Percentiles rank a stretch among this genome's conserved stretches.
Conservation (phyloP, 2,329 filamentous ascomycete genomes). For the Colletotrichum sp. region DNA sequence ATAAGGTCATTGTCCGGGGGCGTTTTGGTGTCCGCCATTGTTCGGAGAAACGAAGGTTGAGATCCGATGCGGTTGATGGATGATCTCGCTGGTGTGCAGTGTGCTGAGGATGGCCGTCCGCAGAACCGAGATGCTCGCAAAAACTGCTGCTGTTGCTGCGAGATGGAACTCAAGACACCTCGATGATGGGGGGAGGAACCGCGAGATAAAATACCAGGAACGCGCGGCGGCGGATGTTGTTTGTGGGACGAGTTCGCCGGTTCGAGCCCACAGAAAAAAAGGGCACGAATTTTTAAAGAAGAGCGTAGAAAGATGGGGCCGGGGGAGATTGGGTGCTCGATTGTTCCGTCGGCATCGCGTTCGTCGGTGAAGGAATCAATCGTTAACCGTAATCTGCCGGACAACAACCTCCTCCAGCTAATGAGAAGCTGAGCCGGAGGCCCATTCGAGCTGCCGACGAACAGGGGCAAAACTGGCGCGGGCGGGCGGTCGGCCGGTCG, state of each 20-base stretch:
- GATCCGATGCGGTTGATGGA: not conserved
- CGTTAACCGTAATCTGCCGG: not conserved
- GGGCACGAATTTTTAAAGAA: constrained; percentile 19
- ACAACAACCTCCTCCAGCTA: not conserved
- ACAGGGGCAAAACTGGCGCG: not conserved
- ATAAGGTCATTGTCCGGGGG: not conserved
- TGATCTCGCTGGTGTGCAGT: too few species aligned
- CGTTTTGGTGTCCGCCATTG: constrained; percentile 10
- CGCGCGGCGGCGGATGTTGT: not conserved
- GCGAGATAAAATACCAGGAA: not conserved
- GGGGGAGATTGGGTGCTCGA: not conserved
- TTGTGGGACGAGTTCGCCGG: constrained; percentile 6
- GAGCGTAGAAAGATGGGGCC: constrained; percentile 19
- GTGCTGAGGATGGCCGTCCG: not conserved
- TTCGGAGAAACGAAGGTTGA: not conserved
- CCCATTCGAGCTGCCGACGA: not conserved
- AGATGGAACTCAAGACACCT: not conserved
- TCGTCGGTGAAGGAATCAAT: not conserved
- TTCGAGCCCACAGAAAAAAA: constrained; percentile 16
- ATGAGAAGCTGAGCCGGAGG: not conserved
- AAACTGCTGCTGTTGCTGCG: not conserved
- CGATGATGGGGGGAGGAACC: not conserved
- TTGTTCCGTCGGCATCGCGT: not conserved
- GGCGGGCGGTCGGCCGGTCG: not conserved
- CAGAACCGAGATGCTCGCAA: not conserved